Conservation (phyloP, 2,329 filamentous ascomycete species). For the Aspergillus floridensis region DNA sequence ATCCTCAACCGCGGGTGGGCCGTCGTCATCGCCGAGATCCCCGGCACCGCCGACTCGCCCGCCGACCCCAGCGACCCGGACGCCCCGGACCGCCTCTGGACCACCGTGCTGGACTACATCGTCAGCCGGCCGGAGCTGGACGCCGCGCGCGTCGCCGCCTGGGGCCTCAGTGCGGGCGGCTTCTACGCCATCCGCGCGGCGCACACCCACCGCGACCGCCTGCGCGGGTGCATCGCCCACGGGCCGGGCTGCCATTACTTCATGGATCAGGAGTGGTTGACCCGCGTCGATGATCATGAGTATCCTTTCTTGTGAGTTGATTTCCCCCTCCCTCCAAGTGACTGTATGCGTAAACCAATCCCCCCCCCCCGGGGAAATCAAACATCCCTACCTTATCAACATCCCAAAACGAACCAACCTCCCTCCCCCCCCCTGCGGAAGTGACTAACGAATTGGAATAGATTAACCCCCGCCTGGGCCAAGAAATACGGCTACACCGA, state of each 20-base stretch:
- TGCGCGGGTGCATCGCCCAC: constrained; percentile 60
- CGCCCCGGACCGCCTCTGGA: constrained; percentile 61
- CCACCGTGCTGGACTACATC: constrained; percentile 63
- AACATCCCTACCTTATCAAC: neutral
- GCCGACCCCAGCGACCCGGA: constrained; percentile 60
- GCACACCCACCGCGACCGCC: constrained; percentile 58
- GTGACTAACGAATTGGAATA: neutral
- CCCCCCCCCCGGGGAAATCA: neutral
- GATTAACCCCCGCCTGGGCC: constrained; percentile 51
- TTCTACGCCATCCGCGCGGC: constrained; percentile 68
- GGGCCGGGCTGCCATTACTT: constrained; percentile 64
- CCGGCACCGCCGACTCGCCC: constrained; percentile 66
- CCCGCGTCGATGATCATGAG: constrained; percentile 63
- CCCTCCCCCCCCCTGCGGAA: too few species aligned
- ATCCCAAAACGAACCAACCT: neutral
- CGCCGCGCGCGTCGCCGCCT: constrained; percentile 56
- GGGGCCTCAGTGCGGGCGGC: constrained; percentile 65
- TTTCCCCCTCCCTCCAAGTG: neutral
- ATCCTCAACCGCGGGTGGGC: constrained; percentile 64
- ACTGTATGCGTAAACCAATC: neutral
- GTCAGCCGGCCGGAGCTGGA: constrained; percentile 52
- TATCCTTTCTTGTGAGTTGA: constrained; percentile 57
- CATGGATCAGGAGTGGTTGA: constrained; percentile 59
- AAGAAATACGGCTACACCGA: constrained; percentile 61
- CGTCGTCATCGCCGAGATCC: constrained; percentile 61